Base-by-base conservation (phyloP, 2,329 filamentous ascomycete genomes). In the Sordariomycetes sp. region DNA sequence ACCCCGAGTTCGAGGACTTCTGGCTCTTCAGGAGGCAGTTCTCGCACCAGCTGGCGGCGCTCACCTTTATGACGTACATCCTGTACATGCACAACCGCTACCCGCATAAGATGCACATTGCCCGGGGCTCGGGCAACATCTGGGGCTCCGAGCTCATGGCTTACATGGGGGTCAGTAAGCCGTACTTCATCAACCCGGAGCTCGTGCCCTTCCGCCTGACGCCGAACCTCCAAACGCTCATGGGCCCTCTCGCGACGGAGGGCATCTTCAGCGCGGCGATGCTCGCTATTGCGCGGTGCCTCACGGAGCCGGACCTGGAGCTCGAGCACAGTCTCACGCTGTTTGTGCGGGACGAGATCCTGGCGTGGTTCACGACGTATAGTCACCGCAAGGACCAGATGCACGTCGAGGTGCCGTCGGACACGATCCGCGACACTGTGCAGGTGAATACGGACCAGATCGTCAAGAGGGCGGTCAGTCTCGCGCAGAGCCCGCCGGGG, bases 1-100 rank as follows among this genome's bases (percentile, higher is more conserved):
- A 94, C 72, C 87, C 90, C 34, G 86, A 89, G 61, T 99, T 89
- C 70, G 83, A 88, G 52, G 91, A 96, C 65, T 96, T 97, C 77
- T 99, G 92, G 90, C 81, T 99, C 59, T 99, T 99, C 89, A 88
- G 94, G 59, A 86, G 91, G 59, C 91, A 96, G 62, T 96, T 99
- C 73, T 88, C 90, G 24, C 96, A 97, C 75, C 94, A 99, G 72
- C 85, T 96, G 60, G 92, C 94, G 22, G 84, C 91, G 1, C 80
- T 97, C 62, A 96, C 94, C 1, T 99, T 99, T 74, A 96, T 99
- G 87, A 97, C 94, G 3, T 99, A 97, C 68, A 87, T 96, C 59
- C 86, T 99, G 75, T 92, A 92, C 74, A 97, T 99, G 84, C 90
- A 92, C 68, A 90, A 90, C 69, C 88, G 94, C 34, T 96, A 94